Evolutionary conservation across 2,329 filamentous ascomycete species (phyloP), one percentile per base, ranked within the genome.

Genomic region (Aspergillus brasiliensis): DNA sequence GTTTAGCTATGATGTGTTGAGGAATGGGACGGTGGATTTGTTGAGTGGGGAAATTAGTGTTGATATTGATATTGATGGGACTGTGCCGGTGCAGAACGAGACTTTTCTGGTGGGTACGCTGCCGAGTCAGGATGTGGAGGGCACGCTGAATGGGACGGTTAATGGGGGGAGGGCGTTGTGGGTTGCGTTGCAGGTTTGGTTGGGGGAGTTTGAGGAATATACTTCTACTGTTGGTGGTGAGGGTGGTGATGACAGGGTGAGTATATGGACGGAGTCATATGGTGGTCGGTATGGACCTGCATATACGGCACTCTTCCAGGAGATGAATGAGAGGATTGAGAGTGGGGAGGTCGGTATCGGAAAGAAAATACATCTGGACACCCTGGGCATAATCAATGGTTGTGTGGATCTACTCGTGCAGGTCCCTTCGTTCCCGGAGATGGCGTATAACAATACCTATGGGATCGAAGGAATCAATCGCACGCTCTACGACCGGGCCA

Each of bases 201-300:
- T 87, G 57, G 79, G 83, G 4, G 82, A 85, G 28, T 90, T 90
- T 59, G 86, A 86, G 0, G 79, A 81, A 28, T 89, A 90, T 68
- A 69, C 82, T 82, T 3, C 82, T 34, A 4, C 28, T 31, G 28
- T 11, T 34, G 28, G 3, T 34, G 31, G 31, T 34, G 28, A 5
- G 10, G 31, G 83, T 46, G 82, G 83, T 46, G 82, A 87, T 60
- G 82, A 86, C 48, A 73, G 73, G 15, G 72, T 80, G 42, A 78
- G 76, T 60, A 73, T 80, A 51, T 80, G 76, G 76, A 80, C 76
- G 1, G 78, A 80, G 64, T 80, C 78, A 7, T 80, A 79, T 46
- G 79, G 79, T 27, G 79, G 79, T 3, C 75, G 71, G 38, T 81
- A 81, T 59, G 79, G 74, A 3, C 79, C 76, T 1, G 70, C 74